Evolutionary conservation across 2,329 filamentous ascomycete species (phyloP).

Genomic region (Talaromyces verruculosus): DNA sequence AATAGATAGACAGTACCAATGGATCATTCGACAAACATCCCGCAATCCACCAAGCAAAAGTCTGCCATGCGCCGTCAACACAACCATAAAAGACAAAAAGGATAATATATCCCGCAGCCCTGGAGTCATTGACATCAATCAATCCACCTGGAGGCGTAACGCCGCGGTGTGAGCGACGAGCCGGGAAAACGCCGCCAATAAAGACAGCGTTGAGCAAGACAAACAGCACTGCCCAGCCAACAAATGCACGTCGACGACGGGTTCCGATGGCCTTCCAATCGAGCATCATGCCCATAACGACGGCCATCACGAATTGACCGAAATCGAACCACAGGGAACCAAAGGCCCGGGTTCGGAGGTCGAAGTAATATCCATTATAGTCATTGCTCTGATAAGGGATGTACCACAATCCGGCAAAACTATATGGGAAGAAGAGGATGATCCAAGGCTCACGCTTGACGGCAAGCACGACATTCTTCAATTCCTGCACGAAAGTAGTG

Average conservation of each 20-base stretch:
- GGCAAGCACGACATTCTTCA: conserved; percentile 24
- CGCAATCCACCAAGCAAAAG: conserved; percentile 27
- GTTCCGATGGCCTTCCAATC: conserved; percentile 24
- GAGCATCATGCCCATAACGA: conserved; percentile 24
- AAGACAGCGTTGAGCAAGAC: conserved; percentile 27
- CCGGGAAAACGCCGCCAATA: conserved; percentile 26
- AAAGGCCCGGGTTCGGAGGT: conserved; percentile 27
- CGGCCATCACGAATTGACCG: conserved; percentile 26
- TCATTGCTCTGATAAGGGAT: conserved; percentile 29
- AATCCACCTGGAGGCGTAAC: conserved; percentile 19
- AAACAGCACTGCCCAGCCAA: conserved; percentile 24
- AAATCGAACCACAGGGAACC: conserved; percentile 27
- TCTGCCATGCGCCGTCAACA: conserved; percentile 25
- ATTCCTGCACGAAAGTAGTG: conserved; percentile 26
- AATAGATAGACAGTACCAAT: conserved; percentile 25
- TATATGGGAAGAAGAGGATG: conserved; percentile 27
- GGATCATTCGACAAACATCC: conserved; percentile 25
- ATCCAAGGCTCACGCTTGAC: conserved; percentile 26
- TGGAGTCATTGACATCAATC: conserved; percentile 21
- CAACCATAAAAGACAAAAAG: conserved; percentile 24
- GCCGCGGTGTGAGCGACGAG: conserved; percentile 22
- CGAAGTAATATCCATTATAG: conserved; percentile 27
- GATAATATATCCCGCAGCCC: conserved; percentile 23
- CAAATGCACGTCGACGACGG: conserved; percentile 26
- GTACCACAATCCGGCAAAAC: conserved; percentile 27